Base-by-base conservation (phyloP, 305 asterid species). In the Fraxinus latifolia region DNA sequence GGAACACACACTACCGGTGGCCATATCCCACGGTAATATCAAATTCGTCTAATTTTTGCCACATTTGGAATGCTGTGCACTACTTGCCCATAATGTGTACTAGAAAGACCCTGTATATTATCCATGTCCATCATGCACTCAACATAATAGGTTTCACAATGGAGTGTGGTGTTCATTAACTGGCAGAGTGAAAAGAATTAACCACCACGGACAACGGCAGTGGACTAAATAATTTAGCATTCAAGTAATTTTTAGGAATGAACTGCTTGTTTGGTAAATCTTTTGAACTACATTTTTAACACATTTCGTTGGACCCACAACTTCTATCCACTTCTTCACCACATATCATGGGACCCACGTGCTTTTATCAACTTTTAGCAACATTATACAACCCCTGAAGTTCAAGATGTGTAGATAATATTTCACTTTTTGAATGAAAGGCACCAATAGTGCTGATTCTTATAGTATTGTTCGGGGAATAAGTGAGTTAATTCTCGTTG, bases 21-120 rank as follows among this genome's bases (percentile, higher is more conserved):
- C 97, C 97, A 2, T 92, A 92, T 67, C 97, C 97, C 14, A 91
- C 97, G 89, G 96, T 91, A 87, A 65, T 2, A 29, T 37, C 33
- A 67, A 67, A 27, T 7, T 75, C 33, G 65, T 79, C 58, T 32
- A 76, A 23, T 9, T 50, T 39, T 25, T 25, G 21, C 1, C 25
- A 17, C 27, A 7, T 23, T 60, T 19, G 9, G 1, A 58, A 58
- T 58, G 68, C 8, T 50, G 62, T 5, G 7, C 62, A 15, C 19
- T 44, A 12, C 5, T 12, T 5, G 7, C 7, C 23, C 23, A 50
- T 42, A 42, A 42, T 12, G 53, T 42, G 53, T 3, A 47, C 60
- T 15, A 47, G 60, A 27, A 0, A 32, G 0, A 6, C 9, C 15
- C 34, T 32, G 25, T 82, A 50, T 25, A 58, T 58, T 7, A 58